Conservation (phyloP, 2,329 filamentous ascomycete species). For the Phoma herbarum region DNA sequence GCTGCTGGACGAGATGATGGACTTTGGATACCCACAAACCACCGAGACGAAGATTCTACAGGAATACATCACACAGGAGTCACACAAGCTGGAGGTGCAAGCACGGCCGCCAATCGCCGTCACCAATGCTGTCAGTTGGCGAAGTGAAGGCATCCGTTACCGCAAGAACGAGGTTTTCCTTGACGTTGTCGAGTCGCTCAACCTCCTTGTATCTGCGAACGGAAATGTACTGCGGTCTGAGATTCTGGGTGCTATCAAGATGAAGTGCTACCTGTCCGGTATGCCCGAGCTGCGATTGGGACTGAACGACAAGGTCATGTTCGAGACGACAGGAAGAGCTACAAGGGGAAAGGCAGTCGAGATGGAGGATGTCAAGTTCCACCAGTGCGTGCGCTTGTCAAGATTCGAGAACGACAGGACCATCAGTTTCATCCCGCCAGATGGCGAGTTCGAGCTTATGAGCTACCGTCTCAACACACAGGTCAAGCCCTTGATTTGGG, state of each 20-base stretch:
- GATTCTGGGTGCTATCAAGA: conserved; percentile 96
- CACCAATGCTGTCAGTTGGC: conserved; percentile 97
- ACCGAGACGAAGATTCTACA: conserved; percentile 98
- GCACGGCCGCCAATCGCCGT: conserved; percentile 96
- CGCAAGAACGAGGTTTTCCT: conserved; percentile 99
- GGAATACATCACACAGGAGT: conserved; percentile 98
- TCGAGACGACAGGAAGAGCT: conserved; percentile 93
- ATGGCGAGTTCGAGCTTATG: conserved; percentile 99
- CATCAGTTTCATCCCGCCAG: conserved; percentile 97
- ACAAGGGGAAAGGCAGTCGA: conserved; percentile 97
- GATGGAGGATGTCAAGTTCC: conserved; percentile 99
- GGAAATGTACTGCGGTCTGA: conserved; percentile 96
- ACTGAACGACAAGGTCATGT: conserved; percentile 99
- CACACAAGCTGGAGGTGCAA: conserved; percentile 97
- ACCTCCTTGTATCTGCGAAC: conserved; percentile 90
- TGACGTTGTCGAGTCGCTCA: conserved; percentile 95
- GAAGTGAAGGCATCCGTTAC: conserved; percentile 96
- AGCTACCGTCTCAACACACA: conserved; percentile 98
- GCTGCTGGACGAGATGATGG: conserved; percentile 99
- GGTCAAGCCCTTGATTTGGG: conserved; percentile 98
- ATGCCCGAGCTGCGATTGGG: conserved; percentile 97
- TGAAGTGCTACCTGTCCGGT: conserved; percentile 98
- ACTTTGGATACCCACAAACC: conserved; percentile 98
- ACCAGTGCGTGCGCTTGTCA: conserved; percentile 94
- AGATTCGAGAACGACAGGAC: conserved; percentile 98